Evolutionary conservation across 1,284 basidiomycete genomes (phyloP).

Genomic region (Sanghuangporus baumii): DNA sequence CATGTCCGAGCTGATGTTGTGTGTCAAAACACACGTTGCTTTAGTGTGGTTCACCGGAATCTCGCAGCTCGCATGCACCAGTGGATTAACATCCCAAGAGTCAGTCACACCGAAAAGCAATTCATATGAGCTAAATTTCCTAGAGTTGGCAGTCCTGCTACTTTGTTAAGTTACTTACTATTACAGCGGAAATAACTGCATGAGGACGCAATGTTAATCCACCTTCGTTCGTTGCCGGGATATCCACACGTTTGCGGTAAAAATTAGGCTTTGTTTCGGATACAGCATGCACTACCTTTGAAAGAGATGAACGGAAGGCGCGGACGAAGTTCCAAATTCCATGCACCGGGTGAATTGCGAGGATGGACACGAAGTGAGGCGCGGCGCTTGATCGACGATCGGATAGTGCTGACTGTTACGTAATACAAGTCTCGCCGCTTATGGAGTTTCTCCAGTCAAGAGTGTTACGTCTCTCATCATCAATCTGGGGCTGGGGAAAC

Average conservation of each 20-base stretch:
- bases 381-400: no score
- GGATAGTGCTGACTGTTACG: no score
- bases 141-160: background rate
- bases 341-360: no score
- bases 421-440: no score
- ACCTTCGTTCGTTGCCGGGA: background rate
- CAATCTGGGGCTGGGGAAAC: no score
- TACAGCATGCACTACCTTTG: background rate
- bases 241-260: background rate
- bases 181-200: no score
- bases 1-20: background rate
- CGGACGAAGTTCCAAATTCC: no score
- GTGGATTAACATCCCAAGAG: background rate
- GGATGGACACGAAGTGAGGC: no score
- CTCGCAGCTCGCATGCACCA: background rate
- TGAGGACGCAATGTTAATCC: background rate
- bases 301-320: no score
- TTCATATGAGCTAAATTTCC: background rate
- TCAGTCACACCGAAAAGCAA: background rate
- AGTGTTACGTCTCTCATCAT: no score
- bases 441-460: no score
- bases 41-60: background rate
- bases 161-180: background rate
- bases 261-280: background rate
- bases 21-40: background rate